Percentiles rank a stretch among this genome's conserved stretches.
phyloP scores from a whole-genome alignment of 352 stramenopile species.

The Globisporangium mamillatum region DNA sequence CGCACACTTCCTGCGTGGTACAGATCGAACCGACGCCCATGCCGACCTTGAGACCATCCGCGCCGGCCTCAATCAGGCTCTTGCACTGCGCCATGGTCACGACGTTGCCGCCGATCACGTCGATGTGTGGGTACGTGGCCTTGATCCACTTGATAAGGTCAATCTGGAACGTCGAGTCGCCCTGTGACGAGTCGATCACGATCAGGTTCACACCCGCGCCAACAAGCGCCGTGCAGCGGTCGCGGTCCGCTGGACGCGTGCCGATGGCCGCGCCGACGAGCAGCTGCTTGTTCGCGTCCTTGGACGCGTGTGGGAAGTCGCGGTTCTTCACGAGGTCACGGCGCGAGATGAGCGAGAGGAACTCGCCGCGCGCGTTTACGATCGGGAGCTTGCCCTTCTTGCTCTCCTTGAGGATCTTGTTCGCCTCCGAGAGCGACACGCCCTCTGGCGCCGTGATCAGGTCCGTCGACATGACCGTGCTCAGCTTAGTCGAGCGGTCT shows the following conservation, averaged over 20 bases:
- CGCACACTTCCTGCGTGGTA: slow-evolving; percentile 99
- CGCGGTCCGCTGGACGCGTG: slow-evolving; percentile 95
- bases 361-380: slow-evolving; percentile 96
- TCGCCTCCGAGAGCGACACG: slow-evolving; percentile 95
- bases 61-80: slow-evolving; percentile 98
- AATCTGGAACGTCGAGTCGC: slow-evolving; percentile 94
- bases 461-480: slow-evolving; percentile 87
- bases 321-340: slow-evolving; percentile 98
- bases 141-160: slow-evolving; percentile 96
- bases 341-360: slow-evolving; percentile 98
- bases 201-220: slow-evolving; percentile 98
- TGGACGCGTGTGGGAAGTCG: slow-evolving; percentile 96
- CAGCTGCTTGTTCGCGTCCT: slow-evolving; percentile 98
- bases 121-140: slow-evolving; percentile 89
- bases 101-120: slow-evolving; percentile 99
- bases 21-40: slow-evolving; percentile 99
- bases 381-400: slow-evolving; percentile 99
- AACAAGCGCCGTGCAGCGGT: slow-evolving; percentile 90
- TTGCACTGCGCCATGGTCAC: slow-evolving; percentile 97
- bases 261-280: slow-evolving; percentile 98
- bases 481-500: slow-evolving; percentile 86
- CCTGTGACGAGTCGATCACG: slow-evolving; percentile 99
- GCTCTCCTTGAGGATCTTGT: slow-evolving; percentile 96
- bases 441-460: slow-evolving; percentile 94
- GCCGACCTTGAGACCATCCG: slow-evolving; percentile 98